These are phyloP conservation scores for Ascochyta fabae DNA, from an alignment of 2,329 filamentous ascomycete species.

Conservation along the genomic window DNA sequence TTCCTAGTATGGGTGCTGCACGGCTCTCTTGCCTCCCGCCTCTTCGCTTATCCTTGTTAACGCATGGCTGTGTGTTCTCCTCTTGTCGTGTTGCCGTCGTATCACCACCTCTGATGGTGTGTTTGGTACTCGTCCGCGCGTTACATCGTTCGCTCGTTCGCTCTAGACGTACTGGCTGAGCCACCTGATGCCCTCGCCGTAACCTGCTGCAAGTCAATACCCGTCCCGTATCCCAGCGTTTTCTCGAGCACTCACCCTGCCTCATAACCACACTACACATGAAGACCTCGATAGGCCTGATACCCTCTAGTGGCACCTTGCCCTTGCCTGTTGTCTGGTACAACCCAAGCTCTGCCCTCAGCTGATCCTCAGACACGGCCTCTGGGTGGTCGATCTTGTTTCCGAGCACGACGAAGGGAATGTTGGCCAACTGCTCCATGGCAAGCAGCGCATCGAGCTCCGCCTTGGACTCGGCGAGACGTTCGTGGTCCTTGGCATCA, in stretches of 20 bases:
- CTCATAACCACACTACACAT: conserved; percentile 98
- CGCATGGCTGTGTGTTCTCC: neutral
- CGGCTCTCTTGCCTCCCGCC: neutral
- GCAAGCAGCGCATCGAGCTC: conserved; percentile 90
- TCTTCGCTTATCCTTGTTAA: neutral
- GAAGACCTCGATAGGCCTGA: conserved; percentile 80
- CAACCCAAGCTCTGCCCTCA: conserved; percentile 86
- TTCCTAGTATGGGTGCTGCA: neutral
- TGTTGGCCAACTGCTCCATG: conserved; percentile 95
- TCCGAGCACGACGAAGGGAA: conserved; percentile 91
- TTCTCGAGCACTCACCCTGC: conserved; percentile 62
- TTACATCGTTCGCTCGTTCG: neutral
- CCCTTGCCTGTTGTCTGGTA: conserved; percentile 67
- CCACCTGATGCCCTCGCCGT: conserved; percentile 50
- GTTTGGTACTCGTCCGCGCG: neutral
- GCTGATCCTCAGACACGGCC: conserved; percentile 91
- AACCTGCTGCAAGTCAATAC: conserved; percentile 22
- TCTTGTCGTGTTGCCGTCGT: neutral
- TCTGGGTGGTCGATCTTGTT: conserved; percentile 99
- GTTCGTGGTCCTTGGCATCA: conserved; percentile 94
- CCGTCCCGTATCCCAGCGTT: neutral
- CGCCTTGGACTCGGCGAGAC: conserved; percentile 90
- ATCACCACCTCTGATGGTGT: neutral
- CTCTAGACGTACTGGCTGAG: conserved; percentile 48
- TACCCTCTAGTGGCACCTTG: conserved; percentile 40